These are phyloP conservation scores for Mycena floridula DNA, from an alignment of 768 basidiomycete species.

Conservation along the genomic window DNA sequence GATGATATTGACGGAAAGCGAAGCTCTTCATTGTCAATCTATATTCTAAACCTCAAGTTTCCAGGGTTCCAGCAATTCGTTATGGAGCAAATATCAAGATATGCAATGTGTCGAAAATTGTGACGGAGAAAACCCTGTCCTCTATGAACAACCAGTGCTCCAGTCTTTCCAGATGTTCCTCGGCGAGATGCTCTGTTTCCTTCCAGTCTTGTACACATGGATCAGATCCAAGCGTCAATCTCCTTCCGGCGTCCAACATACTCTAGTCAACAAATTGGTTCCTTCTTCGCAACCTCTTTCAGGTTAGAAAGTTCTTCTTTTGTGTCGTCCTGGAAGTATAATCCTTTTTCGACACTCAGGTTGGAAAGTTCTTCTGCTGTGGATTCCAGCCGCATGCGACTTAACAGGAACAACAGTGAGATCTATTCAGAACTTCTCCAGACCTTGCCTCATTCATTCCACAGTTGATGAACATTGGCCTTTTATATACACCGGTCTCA, in stretches of 20 bases:
- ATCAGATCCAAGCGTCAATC: slow-evolving; percentile 38
- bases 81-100: slow-evolving; percentile 89
- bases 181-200: slow-evolving; percentile 94
- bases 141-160: slow-evolving; percentile 95
- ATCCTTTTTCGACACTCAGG: slow-evolving; percentile 38
- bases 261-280: slow-evolving; percentile 42
- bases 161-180: slow-evolving; percentile 89
- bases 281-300: slow-evolving; percentile 36
- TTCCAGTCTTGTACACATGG: slow-evolving; percentile 76
- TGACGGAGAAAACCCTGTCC: slow-evolving; percentile 56
- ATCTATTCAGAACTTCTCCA: slow-evolving; percentile 14
- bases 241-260: slow-evolving; percentile 51
- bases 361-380: slow-evolving; percentile 69
- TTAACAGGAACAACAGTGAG: slow-evolving; percentile 86
- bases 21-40: background rate
- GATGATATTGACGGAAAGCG: slow-evolving; percentile 84
- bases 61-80: slow-evolving; percentile 74
- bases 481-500: slow-evolving; percentile 93
- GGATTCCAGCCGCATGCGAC: slow-evolving; percentile 87
- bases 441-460: slow-evolving; percentile 20
- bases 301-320: slow-evolving; percentile 69
- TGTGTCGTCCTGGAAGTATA: too few species aligned
- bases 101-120: slow-evolving; percentile 99
- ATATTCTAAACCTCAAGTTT: slow-evolving; percentile 2
- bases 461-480: slow-evolving; percentile 93